Base-by-base conservation (phyloP, 495 filamentous ascomycete species). In the Acidomyces sp. region DNA sequence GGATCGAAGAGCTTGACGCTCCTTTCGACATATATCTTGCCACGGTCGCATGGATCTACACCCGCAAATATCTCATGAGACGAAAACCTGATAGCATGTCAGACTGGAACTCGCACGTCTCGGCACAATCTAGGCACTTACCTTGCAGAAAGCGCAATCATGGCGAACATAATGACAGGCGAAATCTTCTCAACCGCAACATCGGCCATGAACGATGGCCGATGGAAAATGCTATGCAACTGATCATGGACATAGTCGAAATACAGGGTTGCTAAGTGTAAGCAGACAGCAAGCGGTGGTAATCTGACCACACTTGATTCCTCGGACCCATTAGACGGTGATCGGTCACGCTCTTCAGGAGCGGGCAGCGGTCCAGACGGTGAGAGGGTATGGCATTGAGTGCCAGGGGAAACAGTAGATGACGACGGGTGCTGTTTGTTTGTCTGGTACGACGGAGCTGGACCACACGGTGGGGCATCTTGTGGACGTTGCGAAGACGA, bases 161-260 rank as follows among this genome's bases (percentile, higher is more conserved):
- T 16, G 6, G 6, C 31, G 15, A 34, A 34, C 31, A 34, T 7
- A 17, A 34, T 34, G n/a, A 17, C 6, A 7, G 31, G 31, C 19
- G 31, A 16, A 7, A 7, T 6, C 19, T 34, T 6, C 9, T 34
- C 19, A 12, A 16, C 19, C 6, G 6, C 15, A 12, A 34, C 6
- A 16, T 34, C 31, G 6, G 31, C 31, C 31, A 34, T 34, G 31
- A 34, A 34, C n/a, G 31, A 12, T 6, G 31, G 31, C 15, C 19
- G 13, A 12, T 34, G 31, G 31, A 34, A 34, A 6, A 34, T 12
- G n/a, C n/a, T 7, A 17, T 34, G 31, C 31, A 34, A 16, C 15
- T 34, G 31, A 34, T 34, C 31, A 16, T 34, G 31, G 15, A 34
- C 15, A 16, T 34, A 34, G 15, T 34, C 31, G 31, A 34, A 34